Evolutionary conservation across 305 asterid genomes (phyloP).

Genomic region (Fraxinus ornus): DNA sequence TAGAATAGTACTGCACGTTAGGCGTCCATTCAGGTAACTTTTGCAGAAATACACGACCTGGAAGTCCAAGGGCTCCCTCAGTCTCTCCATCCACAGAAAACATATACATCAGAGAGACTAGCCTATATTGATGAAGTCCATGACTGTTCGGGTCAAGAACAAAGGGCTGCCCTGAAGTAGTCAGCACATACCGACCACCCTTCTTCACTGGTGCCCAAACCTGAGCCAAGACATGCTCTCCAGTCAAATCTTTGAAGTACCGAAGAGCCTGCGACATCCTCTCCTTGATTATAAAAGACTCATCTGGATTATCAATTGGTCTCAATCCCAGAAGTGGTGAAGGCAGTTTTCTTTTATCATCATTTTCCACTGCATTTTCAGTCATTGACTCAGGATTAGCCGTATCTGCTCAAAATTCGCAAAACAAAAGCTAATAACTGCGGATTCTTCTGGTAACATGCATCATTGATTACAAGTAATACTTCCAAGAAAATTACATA

Average conservation of each 20-base stretch:
- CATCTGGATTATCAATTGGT: conserved; percentile 55
- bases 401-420: conserved; percentile 36
- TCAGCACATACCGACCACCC: conserved; percentile 67
- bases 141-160: conserved; percentile 71
- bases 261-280: conserved; percentile 90
- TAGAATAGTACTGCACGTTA: conserved; percentile 83
- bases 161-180: conserved; percentile 91
- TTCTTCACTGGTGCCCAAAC: conserved; percentile 88
- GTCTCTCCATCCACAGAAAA: conserved; percentile 70
- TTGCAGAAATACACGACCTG: conserved; percentile 81
- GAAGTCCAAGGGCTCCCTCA: conserved; percentile 73
- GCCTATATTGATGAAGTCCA: conserved; percentile 85
- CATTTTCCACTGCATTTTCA: conserved; percentile 40
- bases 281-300: conserved; percentile 73
- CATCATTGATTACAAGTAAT: neutral
- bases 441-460: neutral
- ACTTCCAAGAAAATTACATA: neutral
- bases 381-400: conserved; percentile 42
- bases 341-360: conserved; percentile 53
- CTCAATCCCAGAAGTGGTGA: conserved; percentile 45
- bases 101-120: conserved; percentile 64
- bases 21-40: conserved; percentile 95
- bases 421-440: neutral
- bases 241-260: conserved; percentile 71
- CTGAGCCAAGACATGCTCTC: conserved; percentile 82